phyloP scores from a whole-genome alignment of 768 basidiomycete species.

The Kwoniella dejecticola region DNA sequence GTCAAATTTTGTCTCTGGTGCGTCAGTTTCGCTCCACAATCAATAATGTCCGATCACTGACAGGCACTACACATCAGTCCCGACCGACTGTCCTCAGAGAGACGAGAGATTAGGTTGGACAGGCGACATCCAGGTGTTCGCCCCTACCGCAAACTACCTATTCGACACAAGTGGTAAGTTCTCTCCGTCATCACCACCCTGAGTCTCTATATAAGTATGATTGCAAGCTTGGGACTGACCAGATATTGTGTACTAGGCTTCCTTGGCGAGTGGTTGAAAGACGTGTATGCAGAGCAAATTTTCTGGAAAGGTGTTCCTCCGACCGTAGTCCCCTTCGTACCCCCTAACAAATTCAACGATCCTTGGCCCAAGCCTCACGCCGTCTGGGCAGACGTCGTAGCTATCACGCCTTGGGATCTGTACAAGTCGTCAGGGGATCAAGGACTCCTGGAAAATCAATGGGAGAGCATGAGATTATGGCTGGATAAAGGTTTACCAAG shows the following conservation, averaged over 20 bases:
- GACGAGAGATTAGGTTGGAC: conserved; percentile 55
- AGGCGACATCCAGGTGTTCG: conserved; percentile 52
- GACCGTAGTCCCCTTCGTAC: conserved; percentile 39
- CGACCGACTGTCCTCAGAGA: conserved; percentile 54
- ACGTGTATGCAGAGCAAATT: conserved; percentile 40
- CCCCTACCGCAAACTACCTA: conserved; percentile 44
- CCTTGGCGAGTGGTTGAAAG: conserved; percentile 38
- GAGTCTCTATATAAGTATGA: too few species aligned
- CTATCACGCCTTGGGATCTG: conserved; percentile 42
- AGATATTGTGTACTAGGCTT: too few species aligned
- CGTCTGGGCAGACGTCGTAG: conserved; percentile 44
- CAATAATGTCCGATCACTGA: neutral
- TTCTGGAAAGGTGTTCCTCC: conserved; percentile 31
- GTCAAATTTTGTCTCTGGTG: conserved; percentile 40
- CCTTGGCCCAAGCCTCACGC: conserved; percentile 19
- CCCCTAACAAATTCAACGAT: conserved; percentile 13
- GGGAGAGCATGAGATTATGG: conserved; percentile 44
- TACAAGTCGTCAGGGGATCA: conserved; percentile 38
- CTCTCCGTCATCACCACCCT: neutral
- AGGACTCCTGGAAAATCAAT: conserved; percentile 33
- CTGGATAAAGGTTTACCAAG: conserved; percentile 44
- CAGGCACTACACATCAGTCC: conserved; percentile 25
- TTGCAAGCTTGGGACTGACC: too few species aligned
- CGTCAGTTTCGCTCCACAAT: too few species aligned
- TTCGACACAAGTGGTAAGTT: conserved; percentile 36